Evolutionary conservation across 306 rosid genomes (phyloP).

Genomic region (Vigna reflexopilosa): DNA sequence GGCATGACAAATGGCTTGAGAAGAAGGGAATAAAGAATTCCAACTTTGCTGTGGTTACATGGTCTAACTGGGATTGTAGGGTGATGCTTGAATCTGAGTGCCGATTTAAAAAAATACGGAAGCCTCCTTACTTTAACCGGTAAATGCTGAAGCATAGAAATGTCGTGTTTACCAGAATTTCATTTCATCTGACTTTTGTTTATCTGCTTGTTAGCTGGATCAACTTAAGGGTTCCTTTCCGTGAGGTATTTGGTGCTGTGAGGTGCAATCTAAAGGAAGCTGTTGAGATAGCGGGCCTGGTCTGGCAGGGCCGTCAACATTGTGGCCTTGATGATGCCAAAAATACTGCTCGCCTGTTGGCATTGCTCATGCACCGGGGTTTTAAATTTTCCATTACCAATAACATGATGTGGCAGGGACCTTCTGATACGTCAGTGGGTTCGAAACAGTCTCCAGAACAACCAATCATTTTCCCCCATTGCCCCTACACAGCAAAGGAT

Average conservation of each 20-base stretch:
- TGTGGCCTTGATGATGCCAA: constrained; percentile 95
- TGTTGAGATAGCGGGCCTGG: constrained; percentile 85
- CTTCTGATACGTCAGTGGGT: constrained; percentile 59
- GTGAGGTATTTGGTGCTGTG: constrained; percentile 78
- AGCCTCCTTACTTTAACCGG: constrained; percentile 95
- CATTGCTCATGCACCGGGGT: constrained; percentile 78
- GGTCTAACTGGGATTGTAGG: constrained; percentile 95
- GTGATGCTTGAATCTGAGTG: constrained; percentile 98
- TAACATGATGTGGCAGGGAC: constrained; percentile 64
- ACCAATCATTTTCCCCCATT: constrained; percentile 48
- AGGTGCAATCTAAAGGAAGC: constrained; percentile 95
- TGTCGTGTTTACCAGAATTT: constrained; percentile 35
- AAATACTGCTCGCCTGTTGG: constrained; percentile 85
- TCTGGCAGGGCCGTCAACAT: constrained; percentile 95
- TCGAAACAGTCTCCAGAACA: constrained; percentile 71
- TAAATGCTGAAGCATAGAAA: constrained; percentile 48
- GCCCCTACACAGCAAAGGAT: constrained; percentile 65
- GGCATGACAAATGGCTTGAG: constrained; percentile 99
- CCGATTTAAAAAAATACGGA: constrained; percentile 85
- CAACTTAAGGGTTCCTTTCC: constrained; percentile 84
- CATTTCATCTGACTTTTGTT: constrained; percentile 45
- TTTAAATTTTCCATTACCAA: constrained; percentile 80
- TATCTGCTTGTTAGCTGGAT: constrained; percentile 73
- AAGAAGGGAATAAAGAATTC: constrained; percentile 85
- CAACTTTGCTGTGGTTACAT: constrained; percentile 92